A percentile compares a stretch with the other conserved stretches of the same genome.
Evolutionary conservation across 176 grass and related monocot genomes (phyloP).

Genomic region (Musa acuminata): DNA sequence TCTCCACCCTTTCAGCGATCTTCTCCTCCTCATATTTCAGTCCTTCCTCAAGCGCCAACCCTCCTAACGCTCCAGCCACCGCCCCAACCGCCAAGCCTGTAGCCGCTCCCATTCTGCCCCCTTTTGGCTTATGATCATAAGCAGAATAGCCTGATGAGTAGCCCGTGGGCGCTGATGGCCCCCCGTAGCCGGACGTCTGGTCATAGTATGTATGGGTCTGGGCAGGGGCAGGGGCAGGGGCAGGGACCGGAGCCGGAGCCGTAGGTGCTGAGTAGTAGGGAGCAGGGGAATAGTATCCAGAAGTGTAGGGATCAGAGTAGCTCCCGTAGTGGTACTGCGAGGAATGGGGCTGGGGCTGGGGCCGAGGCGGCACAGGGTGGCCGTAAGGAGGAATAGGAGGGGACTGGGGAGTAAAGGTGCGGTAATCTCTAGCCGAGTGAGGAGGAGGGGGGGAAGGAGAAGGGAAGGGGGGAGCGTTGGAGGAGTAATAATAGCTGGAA

Average conservation of each 20-base stretch:
- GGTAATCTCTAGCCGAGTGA: slow-evolving; percentile 24
- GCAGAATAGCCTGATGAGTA: slow-evolving; percentile 32
- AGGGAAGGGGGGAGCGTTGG: slow-evolving; percentile 22
- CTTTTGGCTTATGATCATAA: slow-evolving; percentile 20
- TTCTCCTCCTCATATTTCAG: slow-evolving; percentile 78
- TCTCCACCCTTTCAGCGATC: slow-evolving; percentile 40
- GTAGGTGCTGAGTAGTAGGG: slow-evolving; percentile 24
- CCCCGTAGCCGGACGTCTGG: slow-evolving; percentile 21
- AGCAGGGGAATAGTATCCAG: slow-evolving; percentile 30
- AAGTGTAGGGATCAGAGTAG: slow-evolving; percentile 31
- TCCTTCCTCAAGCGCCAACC: slow-evolving; percentile 53
- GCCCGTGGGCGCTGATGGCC: slow-evolving; percentile 63
- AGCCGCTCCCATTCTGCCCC: slow-evolving; percentile 41
- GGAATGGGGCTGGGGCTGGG: not conserved
- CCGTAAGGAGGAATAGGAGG: slow-evolving; percentile 23
- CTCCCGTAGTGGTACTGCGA: slow-evolving; percentile 16
- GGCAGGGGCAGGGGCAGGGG: not conserved
- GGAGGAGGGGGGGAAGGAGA: slow-evolving; percentile 4
- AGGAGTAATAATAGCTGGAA: slow-evolving; percentile 17
- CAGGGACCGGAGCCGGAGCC: not conserved
- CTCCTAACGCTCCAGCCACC: slow-evolving; percentile 49
- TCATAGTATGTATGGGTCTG: slow-evolving; percentile 35
- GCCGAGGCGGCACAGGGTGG: slow-evolving; percentile 3
- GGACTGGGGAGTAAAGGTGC: slow-evolving; percentile 51
- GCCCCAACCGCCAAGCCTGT: slow-evolving; percentile 67